Conservation (phyloP, 1,284 basidiomycete species). For the Tilletia walkeri region DNA sequence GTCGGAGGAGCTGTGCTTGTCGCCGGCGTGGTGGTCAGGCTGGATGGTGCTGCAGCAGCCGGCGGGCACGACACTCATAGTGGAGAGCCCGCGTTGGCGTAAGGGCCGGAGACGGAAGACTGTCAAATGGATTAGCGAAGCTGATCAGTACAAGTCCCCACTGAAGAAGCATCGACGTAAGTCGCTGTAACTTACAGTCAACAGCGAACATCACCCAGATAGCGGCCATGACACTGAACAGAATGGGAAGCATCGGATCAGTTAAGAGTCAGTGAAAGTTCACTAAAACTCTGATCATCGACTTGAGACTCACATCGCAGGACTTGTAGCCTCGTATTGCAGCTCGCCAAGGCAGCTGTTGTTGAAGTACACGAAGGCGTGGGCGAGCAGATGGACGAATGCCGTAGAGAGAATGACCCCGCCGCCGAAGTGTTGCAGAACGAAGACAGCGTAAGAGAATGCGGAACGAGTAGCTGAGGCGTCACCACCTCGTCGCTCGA, state of each 20-base stretch:
- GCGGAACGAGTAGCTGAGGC: not conserved
- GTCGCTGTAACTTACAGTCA: constrained; percentile 46
- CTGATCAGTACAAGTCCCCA: too few relatives aligned
- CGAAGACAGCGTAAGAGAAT: constrained; percentile 29
- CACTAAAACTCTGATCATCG: too few relatives aligned
- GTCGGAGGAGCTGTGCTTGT: constrained; percentile 5
- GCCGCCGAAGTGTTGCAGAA: constrained; percentile 39
- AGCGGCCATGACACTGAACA: constrained; percentile 27
- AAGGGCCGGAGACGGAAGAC: constrained; percentile 23
- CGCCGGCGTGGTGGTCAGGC: constrained; percentile 10
- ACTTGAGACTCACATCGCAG: constrained; percentile 51
- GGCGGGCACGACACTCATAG: not conserved
- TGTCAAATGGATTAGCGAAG: too few relatives aligned
- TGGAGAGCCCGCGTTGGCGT: not conserved
- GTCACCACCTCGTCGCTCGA: not conserved
- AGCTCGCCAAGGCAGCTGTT: constrained; percentile 58
- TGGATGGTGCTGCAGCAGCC: constrained; percentile 13
- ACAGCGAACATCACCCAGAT: constrained; percentile 49
- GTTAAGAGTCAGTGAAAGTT: not conserved
- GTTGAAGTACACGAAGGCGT: constrained; percentile 55
- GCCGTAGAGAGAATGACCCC: constrained; percentile 59
- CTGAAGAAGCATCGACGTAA: too few relatives aligned
- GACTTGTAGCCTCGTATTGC: constrained; percentile 57
- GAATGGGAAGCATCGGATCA: not conserved
- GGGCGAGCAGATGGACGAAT: constrained; percentile 59